Evolutionary conservation across 148 eudicot genomes (phyloP), one percentile per base, ranked within the genome.

Genomic region (Cornus kousa): DNA sequence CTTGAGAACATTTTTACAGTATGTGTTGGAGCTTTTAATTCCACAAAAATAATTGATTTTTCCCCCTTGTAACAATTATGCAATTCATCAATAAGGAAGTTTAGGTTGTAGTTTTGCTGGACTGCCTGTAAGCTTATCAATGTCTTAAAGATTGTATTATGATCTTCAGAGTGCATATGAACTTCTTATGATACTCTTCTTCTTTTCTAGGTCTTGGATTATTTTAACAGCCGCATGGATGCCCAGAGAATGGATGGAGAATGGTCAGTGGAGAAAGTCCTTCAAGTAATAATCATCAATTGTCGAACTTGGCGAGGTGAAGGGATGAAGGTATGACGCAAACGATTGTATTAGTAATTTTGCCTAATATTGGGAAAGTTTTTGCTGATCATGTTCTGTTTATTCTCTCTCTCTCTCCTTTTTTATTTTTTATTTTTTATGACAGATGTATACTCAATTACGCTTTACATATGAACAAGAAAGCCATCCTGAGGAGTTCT

Each of bases 401-500:
- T 17, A 28, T 28, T 28, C 28, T 28, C 28, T 28, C 1, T 28
- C 28, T 28, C 1, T 28, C 32, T 33, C 70, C 74, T 81, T 7
- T 9, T 2, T 6, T 9, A 7, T 57, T 57, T 57, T 57, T 11
- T 57, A 0, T 2, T 35, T 35, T 57, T n/a, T 8, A 24, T 73
- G 33, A 23, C 88, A 95, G 99, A 88, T 91, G 93, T 95, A 93
- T 77, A 89, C 89, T 73, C 97, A 91, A 75, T 74, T 93, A 66
- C 93, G 92, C 73, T 95, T 93, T 81, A 95, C 99, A 50, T 95
- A 95, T 85, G 99, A 95, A 84, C 99, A 95, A 95, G 99, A 95
- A 79, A 95, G 91, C 81, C 91, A 91, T 79, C 97, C 97, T 9
- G 99, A 95, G 84, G 99, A 93, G 87, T 95, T 95, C 84, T 95